Conservation (phyloP, 768 basidiomycete species). For the Termitomyces sp. region DNA sequence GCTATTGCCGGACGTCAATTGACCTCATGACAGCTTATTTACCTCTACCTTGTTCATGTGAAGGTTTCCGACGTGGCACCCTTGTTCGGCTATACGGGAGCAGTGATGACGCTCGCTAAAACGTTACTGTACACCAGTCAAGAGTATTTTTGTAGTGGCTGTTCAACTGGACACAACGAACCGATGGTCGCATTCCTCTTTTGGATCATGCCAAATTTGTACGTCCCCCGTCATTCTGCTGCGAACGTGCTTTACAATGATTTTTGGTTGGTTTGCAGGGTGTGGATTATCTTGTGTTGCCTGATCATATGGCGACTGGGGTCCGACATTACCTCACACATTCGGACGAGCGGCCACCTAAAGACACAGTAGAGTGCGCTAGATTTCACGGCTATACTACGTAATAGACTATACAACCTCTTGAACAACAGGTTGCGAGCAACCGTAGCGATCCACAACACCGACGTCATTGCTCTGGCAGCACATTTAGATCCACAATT, state of each 20-base stretch:
- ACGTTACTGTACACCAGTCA: constrained; percentile 68
- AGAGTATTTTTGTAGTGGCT: constrained; percentile 68
- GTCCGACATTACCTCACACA: constrained; percentile 23
- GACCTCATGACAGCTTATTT: constrained; percentile 30
- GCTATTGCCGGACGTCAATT: constrained; percentile 6
- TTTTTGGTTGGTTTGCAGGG: constrained; percentile 14
- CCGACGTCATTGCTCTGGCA: constrained; percentile 1
- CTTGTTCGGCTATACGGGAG: constrained; percentile 65
- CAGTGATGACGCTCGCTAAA: constrained; percentile 69
- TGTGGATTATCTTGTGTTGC: constrained; percentile 26
- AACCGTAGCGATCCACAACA: neutral
- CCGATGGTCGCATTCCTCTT: constrained; percentile 40
- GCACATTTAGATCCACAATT: neutral
- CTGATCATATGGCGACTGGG: constrained; percentile 30
- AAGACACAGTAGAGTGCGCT: constrained; percentile 13
- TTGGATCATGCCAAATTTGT: constrained; percentile 73
- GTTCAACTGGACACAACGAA: constrained; percentile 58
- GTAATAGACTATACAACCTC: constrained; percentile 7
- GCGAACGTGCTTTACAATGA: neutral
- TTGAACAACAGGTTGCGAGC: neutral
- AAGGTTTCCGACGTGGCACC: constrained; percentile 47
- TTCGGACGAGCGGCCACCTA: constrained; percentile 10
- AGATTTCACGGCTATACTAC: constrained; percentile 7
- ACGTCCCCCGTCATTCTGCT: constrained; percentile 16
- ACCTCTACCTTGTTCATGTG: constrained; percentile 60